Evolutionary conservation across 495 filamentous ascomycete genomes (phyloP).

Genomic region (Aspergillus campestris): DNA sequence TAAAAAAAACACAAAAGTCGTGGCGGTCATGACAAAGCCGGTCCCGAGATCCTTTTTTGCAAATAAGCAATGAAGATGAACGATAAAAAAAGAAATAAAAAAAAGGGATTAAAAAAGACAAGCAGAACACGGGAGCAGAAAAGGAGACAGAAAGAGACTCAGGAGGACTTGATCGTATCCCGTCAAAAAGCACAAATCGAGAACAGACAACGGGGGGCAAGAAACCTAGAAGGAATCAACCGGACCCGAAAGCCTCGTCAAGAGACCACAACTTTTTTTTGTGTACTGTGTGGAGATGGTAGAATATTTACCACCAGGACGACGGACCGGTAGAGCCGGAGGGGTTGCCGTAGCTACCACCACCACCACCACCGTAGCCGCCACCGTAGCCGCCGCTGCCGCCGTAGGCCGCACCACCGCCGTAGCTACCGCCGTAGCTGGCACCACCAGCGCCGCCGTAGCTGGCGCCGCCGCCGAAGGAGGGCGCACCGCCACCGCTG

Average conservation of each 20-base stretch:
- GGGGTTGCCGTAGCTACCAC: conserved; percentile 74
- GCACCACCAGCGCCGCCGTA: conserved; percentile 27
- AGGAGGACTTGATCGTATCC: conserved; percentile 42
- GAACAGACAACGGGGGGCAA: conserved; percentile 31
- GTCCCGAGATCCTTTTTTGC: conserved; percentile 23
- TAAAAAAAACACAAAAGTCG: conserved; percentile 31
- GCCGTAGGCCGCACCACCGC: conserved; percentile 33
- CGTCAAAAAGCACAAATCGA: conserved; percentile 15
- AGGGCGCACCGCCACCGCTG: conserved; percentile 29
- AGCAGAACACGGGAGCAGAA: too few relatives aligned
- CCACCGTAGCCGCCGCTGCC: conserved; percentile 23
- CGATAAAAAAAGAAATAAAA: conserved; percentile 30
- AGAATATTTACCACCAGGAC: conserved; percentile 82
- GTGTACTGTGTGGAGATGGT: too few relatives aligned
- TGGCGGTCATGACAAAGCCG: conserved; percentile 46
- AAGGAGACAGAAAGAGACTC: conserved; percentile 25
- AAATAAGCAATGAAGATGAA: conserved; percentile 17
- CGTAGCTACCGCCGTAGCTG: conserved; percentile 43
- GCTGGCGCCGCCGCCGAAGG: conserved; percentile 49
- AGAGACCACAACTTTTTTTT: conserved; percentile 29
- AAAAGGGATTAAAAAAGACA: not conserved
- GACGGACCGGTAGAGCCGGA: conserved; percentile 72
- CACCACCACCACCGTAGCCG: conserved; percentile 35
- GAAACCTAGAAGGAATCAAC: conserved; percentile 36
- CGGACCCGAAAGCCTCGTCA: conserved; percentile 41